Base-by-base conservation (phyloP, 805 yeast species). In the Hanseniaspora thailandica region DNA sequence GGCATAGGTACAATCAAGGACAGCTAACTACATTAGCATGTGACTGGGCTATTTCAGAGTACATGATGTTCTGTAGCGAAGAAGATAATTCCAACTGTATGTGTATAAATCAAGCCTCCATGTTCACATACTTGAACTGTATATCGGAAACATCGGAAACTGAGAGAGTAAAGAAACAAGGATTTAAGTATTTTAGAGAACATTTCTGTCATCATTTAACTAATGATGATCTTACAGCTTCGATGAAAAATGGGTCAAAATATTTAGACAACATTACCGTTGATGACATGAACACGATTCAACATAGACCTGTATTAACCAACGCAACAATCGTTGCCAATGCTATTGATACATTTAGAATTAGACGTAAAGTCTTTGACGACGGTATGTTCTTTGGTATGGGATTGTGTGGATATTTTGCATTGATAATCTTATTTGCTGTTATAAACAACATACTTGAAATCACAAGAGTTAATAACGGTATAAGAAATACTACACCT, bases 321-420 rank as follows among this genome's bases (percentile, higher is more conserved):
- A 53, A 53, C 41, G 26, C 31, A 17, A 53, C 55, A 3, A 35
- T 53, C 2, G 46, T 41, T 15, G 44, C n/a, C 15, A 47, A 53
- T 43, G 52, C 55, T 5, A 19, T 45, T 8, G 55, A 53, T 17
- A 53, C 55, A 13, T 53, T 53, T 20, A 47, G 47, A 47, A 41
- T 53, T 7, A 47, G 55, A 47, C 47, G 47, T 38, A 44, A 44
- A 30, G 52, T 47, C 12, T 47, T 53, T 35, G 52, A 53, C 30
- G 35, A 47, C 9, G 55, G 55, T 31, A 53, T 53, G 52, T 53
- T 25, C 19, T 47, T 53, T 33, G 55, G 55, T 6, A 46, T 43
- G 52, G 55, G 55, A 8, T 36, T 53, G 3, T 53, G 48, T 47
- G 55, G 55, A 3, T 53, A 28, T 28, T 46, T 53, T 41, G 55